phyloP scores from a whole-genome alignment of 2,329 filamentous ascomycete species.

The Aspergillus novofumigatus region DNA sequence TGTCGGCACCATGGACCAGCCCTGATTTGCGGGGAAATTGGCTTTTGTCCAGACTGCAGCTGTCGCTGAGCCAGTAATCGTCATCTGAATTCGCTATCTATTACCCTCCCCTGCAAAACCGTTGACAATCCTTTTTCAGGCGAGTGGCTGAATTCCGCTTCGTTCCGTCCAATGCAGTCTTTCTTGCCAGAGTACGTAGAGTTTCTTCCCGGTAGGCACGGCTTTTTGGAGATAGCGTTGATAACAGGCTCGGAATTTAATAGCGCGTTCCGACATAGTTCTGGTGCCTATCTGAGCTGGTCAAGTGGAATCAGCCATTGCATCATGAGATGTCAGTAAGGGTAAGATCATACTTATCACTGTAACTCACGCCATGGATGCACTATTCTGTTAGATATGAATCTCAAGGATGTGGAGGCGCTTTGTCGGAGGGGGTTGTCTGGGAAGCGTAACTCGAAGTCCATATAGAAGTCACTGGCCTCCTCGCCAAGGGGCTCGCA shows the following conservation, averaged over 20 bases:
- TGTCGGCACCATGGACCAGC: neutral
- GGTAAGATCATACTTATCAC: neutral
- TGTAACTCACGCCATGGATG: neutral
- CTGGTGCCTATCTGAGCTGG: neutral
- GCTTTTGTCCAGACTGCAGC: neutral
- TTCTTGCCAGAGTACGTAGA: neutral
- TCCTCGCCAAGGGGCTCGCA: neutral
- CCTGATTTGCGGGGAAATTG: neutral
- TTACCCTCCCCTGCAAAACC: neutral
- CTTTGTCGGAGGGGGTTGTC: neutral
- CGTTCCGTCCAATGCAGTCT: neutral
- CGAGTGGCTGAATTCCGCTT: neutral
- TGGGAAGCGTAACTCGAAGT: neutral
- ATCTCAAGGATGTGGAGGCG: neutral
- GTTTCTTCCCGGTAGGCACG: neutral
- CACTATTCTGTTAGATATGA: neutral
- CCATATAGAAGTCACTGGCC: neutral
- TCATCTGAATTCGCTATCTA: neutral
- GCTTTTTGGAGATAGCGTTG: neutral
- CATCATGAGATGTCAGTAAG: neutral
- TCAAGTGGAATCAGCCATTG: neutral
- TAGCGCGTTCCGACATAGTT: neutral
- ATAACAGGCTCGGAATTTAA: neutral
- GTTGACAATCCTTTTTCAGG: neutral
- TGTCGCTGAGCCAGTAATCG: no score